Evolutionary conservation across 2,329 filamentous ascomycete species (phyloP).

Genomic region (Rhinocladiella mackenziei): DNA sequence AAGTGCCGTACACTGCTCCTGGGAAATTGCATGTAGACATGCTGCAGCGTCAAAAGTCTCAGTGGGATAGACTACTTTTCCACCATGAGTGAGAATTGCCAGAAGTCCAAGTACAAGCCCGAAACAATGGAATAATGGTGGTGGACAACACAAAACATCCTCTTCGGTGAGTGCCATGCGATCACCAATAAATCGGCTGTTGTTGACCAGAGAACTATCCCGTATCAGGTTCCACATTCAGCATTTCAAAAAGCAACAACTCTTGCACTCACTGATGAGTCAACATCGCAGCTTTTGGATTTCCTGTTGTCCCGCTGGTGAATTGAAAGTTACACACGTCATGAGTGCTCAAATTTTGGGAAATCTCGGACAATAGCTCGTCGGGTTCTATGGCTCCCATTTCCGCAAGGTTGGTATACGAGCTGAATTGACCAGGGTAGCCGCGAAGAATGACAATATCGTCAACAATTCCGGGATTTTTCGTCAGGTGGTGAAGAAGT

Average conservation of each 20-base stretch:
- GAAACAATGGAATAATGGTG: slow-evolving; percentile 82
- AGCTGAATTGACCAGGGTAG: slow-evolving; percentile 52
- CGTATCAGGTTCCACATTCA: neutral
- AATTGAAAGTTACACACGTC: slow-evolving; percentile 72
- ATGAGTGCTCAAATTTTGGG: slow-evolving; percentile 56
- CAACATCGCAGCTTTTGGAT: slow-evolving; percentile 70
- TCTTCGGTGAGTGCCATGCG: slow-evolving; percentile 64
- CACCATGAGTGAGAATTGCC: slow-evolving; percentile 68
- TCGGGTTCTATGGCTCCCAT: slow-evolving; percentile 49
- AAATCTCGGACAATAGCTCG: slow-evolving; percentile 51
- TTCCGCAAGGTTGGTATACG: slow-evolving; percentile 57
- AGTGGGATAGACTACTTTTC: slow-evolving; percentile 70
- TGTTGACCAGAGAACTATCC: slow-evolving; percentile 52
- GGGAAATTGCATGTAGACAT: slow-evolving; percentile 62
- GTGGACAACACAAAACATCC: slow-evolving; percentile 74
- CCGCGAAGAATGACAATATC: slow-evolving; percentile 61
- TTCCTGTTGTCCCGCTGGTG: slow-evolving; percentile 69
- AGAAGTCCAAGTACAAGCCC: slow-evolving; percentile 73
- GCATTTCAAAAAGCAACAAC: slow-evolving; percentile 9
- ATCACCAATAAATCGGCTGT: slow-evolving; percentile 67
- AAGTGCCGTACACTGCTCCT: slow-evolving; percentile 67
- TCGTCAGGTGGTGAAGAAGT: slow-evolving; percentile 54
- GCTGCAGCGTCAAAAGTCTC: slow-evolving; percentile 68
- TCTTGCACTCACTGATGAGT: slow-evolving; percentile 58
- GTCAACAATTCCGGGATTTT: slow-evolving; percentile 39